Conservation (phyloP, 352 stramenopile species). For the Phytophthora macrochlamydospora region DNA sequence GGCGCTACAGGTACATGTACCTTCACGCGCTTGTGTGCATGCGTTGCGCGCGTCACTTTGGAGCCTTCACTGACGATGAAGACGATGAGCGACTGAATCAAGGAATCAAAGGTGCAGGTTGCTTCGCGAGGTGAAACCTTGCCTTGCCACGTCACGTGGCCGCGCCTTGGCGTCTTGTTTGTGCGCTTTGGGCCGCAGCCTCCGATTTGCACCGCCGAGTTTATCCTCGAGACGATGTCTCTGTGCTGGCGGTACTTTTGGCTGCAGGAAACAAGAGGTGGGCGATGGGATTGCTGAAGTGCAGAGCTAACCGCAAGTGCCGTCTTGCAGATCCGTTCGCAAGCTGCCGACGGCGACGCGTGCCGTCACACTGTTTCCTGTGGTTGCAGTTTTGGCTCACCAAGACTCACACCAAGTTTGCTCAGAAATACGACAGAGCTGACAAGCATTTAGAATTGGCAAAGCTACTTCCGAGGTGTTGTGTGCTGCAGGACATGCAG, state of each 20-base stretch:
- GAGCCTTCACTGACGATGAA: not conserved
- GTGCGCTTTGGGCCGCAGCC: conserved; percentile 25
- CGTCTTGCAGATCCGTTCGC: not conserved
- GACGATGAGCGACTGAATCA: not conserved
- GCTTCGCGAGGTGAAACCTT: not conserved
- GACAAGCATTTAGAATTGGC: not conserved
- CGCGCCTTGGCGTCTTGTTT: conserved; percentile 25
- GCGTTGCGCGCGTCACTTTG: not conserved
- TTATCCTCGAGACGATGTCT: conserved; percentile 23
- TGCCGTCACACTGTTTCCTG: not conserved
- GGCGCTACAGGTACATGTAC: too few relatives aligned
- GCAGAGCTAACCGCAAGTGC: not conserved
- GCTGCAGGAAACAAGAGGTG: not conserved
- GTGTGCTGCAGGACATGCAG: not conserved
- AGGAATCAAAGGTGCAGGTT: not conserved
- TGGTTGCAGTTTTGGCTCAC: too few relatives aligned
- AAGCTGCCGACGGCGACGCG: not conserved
- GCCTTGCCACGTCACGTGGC: not conserved
- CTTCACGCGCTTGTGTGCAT: not conserved
- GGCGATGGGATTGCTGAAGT: not conserved
- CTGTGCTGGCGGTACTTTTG: conserved; percentile 18
- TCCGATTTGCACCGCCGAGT: conserved; percentile 14
- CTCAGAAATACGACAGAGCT: too few relatives aligned
- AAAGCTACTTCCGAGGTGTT: not conserved
- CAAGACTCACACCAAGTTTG: too few relatives aligned